Evolutionary conservation across 371 early-diverging fungal species (phyloP).

Genomic region (Coemansia sp.): DNA sequence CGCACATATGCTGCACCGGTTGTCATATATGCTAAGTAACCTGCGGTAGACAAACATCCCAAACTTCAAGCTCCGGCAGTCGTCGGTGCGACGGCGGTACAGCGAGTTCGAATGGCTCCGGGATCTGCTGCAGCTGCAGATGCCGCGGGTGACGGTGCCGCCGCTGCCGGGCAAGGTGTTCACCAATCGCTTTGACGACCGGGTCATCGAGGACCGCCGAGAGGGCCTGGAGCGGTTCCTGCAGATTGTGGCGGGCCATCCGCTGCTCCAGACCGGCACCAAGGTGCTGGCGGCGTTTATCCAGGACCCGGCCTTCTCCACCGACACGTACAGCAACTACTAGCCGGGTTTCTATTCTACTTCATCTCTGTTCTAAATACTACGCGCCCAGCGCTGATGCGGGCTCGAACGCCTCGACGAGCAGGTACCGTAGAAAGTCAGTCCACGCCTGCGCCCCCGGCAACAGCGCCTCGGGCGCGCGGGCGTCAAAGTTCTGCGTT

Average conservation of each 20-base stretch:
- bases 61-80: slow-evolving; percentile 85
- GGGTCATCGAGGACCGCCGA: slow-evolving; percentile 90
- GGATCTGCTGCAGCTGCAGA: slow-evolving; percentile 90
- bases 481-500: background rate
- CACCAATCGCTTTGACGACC: slow-evolving; percentile 91
- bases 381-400: background rate
- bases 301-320: slow-evolving; percentile 86
- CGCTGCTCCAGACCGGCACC: slow-evolving; percentile 95
- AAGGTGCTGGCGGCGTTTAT: slow-evolving; percentile 93
- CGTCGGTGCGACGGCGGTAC: slow-evolving; percentile 89
- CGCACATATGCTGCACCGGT: background rate
- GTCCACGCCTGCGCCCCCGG: slow-evolving; percentile 10
- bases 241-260: slow-evolving; percentile 96
- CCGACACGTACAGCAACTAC: slow-evolving; percentile 61
- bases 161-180: slow-evolving; percentile 96
- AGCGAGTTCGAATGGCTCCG: slow-evolving; percentile 98
- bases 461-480: background rate
- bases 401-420: slow-evolving; percentile 1
- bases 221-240: slow-evolving; percentile 92
- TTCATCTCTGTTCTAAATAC: background rate
- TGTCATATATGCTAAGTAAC: background rate
- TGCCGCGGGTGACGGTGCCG: slow-evolving; percentile 91
- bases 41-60: slow-evolving; percentile 83
- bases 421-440: slow-evolving; percentile 9
- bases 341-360: background rate